These are phyloP conservation scores for Plectosphaerella sp. DNA, from an alignment of 2,329 filamentous ascomycete species.

Conservation along the genomic window DNA sequence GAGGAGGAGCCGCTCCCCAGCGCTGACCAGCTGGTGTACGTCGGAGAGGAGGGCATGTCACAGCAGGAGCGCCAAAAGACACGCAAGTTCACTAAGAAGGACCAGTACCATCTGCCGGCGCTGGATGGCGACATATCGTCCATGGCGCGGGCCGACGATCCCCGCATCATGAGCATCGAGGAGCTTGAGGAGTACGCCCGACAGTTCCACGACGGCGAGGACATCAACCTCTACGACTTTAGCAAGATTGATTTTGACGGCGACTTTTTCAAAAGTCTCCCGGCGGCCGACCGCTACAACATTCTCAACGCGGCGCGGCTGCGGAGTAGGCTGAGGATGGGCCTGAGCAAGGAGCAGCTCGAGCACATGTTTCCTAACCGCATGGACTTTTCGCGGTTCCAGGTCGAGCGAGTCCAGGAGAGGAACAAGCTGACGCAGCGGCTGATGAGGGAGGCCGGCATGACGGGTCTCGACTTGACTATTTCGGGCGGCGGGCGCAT, in stretches of 20 bases:
- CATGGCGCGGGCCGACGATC: conserved; percentile 89
- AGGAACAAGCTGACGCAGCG: conserved; percentile 92
- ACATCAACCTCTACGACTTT: conserved; percentile 90
- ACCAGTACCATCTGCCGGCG: conserved; percentile 92
- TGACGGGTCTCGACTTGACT: conserved; percentile 72
- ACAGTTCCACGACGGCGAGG: conserved; percentile 88
- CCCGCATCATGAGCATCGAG: conserved; percentile 91
- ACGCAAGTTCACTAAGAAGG: conserved; percentile 82
- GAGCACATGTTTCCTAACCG: conserved; percentile 96
- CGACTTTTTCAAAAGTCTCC: conserved; percentile 89
- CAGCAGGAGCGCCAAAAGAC: conserved; percentile 68
- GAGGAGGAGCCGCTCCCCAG: conserved; percentile 66
- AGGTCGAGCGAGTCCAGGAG: conserved; percentile 90
- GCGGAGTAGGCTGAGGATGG: conserved; percentile 87
- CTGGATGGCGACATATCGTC: conserved; percentile 72
- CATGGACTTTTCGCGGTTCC: conserved; percentile 95
- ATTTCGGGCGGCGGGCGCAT: conserved; percentile 60
- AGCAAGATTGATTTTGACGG: conserved; percentile 98
- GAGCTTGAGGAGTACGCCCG: conserved; percentile 91
- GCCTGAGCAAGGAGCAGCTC: conserved; percentile 91
- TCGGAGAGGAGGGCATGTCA: conserved; percentile 81
- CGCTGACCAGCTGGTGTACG: conserved; percentile 73
- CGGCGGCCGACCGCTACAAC: conserved; percentile 88
- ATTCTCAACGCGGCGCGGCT: conserved; percentile 92
- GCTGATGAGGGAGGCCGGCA: conserved; percentile 89